Evolutionary conservation across 495 filamentous ascomycete species (phyloP).

Genomic region (Aspergillus bertholletiae): DNA sequence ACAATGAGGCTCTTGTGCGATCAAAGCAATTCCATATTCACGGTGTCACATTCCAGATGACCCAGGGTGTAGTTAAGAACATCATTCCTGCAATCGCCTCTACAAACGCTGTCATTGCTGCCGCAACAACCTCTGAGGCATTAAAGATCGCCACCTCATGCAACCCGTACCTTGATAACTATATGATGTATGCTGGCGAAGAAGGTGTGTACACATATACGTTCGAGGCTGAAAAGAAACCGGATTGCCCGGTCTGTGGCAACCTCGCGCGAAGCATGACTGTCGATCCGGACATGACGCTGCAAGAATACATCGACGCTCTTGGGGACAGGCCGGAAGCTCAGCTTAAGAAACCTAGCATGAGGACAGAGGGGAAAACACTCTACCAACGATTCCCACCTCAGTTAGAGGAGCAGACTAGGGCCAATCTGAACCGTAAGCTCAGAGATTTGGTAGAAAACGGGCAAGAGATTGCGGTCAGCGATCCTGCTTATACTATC

Average conservation of each 20-base stretch:
- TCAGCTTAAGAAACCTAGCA: conserved; percentile 84
- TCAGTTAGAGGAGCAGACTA: conserved; percentile 74
- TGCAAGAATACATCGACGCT: conserved; percentile 82
- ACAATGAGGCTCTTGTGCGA: conserved; percentile 75
- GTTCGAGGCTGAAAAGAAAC: conserved; percentile 86
- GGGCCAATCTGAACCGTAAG: conserved; percentile 76
- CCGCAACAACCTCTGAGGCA: conserved; percentile 92
- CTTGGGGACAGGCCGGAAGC: conserved; percentile 80
- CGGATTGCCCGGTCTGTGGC: conserved; percentile 93
- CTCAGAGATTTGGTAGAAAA: conserved; percentile 59
- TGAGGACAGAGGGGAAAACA: conserved; percentile 76
- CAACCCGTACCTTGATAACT: conserved; percentile 84
- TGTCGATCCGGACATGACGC: conserved; percentile 66
- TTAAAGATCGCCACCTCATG: conserved; percentile 84
- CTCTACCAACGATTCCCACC: conserved; percentile 86
- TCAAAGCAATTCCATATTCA: conserved; percentile 85
- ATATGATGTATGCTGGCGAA: conserved; percentile 99
- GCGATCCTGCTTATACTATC: conserved; percentile 74
- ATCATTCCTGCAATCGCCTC: conserved; percentile 99
- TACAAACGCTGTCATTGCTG: conserved; percentile 95
- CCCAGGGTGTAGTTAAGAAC: conserved; percentile 98
- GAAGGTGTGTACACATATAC: conserved; percentile 96
- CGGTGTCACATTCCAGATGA: conserved; percentile 94
- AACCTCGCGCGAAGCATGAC: conserved; percentile 68
- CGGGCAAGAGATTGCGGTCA: conserved; percentile 75